Conservation (phyloP, 169 alveolate species). For the Cryptosporidium bovis region DNA sequence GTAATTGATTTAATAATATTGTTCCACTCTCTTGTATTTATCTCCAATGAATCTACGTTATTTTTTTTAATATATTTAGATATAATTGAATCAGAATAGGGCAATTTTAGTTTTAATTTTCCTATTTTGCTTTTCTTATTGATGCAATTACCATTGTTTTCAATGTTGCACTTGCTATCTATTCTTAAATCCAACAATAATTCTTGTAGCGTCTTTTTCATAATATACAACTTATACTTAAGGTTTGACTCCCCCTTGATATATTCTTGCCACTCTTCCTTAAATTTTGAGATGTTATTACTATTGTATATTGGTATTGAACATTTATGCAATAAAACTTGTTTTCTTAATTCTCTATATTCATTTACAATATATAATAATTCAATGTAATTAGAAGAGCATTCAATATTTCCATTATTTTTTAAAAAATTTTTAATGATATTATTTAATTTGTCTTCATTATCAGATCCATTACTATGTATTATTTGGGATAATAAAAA, state of each 20-base stretch:
- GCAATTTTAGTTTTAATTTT: constrained; percentile 15
- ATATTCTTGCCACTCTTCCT: constrained; percentile 57
- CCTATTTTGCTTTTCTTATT: constrained; percentile 7
- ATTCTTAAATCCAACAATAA: constrained; percentile 1
- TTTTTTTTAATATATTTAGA: neutral
- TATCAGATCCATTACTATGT: neutral
- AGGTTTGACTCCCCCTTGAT: constrained; percentile 8
- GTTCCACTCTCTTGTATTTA: constrained; percentile 42
- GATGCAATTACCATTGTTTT: neutral
- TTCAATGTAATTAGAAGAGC: neutral
- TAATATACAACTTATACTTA: constrained; percentile 5
- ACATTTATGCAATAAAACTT: constrained; percentile 50
- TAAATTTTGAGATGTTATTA: neutral
- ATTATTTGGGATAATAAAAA: neutral
- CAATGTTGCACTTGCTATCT: neutral
- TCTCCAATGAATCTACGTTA: neutral
- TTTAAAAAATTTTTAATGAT: constrained; percentile 20
- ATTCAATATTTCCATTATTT: neutral
- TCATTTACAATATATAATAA: constrained; percentile 16
- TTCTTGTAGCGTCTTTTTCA: constrained; percentile 21
- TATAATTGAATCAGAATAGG: constrained; percentile 1
- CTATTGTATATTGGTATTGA: constrained; percentile 37
- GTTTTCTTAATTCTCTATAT: constrained; percentile 26
- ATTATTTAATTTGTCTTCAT: neutral
- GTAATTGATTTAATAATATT: constrained; percentile 8